Evolutionary conservation across 2,329 filamentous ascomycete genomes (phyloP).

Genomic region (Herpomyces periplanetae): DNA sequence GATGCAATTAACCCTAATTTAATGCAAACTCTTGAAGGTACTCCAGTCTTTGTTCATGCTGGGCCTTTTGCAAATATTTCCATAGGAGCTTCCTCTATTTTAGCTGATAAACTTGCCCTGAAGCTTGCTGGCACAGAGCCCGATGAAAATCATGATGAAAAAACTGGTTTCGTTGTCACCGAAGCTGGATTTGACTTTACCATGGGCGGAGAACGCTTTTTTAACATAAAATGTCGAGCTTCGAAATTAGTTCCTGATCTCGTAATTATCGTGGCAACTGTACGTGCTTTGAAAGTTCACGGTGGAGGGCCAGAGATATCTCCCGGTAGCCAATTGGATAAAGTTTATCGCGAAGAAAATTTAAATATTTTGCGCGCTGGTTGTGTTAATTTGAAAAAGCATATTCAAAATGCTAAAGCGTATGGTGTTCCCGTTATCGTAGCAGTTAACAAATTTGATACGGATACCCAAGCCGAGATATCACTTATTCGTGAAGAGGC

Average conservation of each 20-base stretch:
- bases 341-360: conserved; percentile 75
- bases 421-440: conserved; percentile 85
- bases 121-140: conserved; percentile 81
- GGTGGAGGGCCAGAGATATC: conserved; percentile 78
- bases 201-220: conserved; percentile 96
- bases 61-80: conserved; percentile 94
- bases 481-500: conserved; percentile 61
- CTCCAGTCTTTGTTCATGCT: conserved; percentile 83
- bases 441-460: conserved; percentile 82
- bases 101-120: conserved; percentile 73
- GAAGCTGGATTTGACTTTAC: conserved; percentile 97
- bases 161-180: conserved; percentile 71
- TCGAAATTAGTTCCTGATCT: conserved; percentile 73
- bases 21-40: conserved; percentile 92
- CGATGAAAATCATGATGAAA: conserved; percentile 43
- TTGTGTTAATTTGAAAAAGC: conserved; percentile 77
- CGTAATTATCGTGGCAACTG: conserved; percentile 74
- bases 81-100: conserved; percentile 76
- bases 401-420: conserved; percentile 52
- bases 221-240: conserved; percentile 96
- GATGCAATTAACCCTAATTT: conserved; percentile 96
- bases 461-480: conserved; percentile 71
- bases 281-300: conserved; percentile 82
- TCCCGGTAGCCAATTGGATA: conserved; percentile 42
- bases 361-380: conserved; percentile 57